Conservation (phyloP, 768 basidiomycete species). For the Hebeloma cylindrosporum region DNA sequence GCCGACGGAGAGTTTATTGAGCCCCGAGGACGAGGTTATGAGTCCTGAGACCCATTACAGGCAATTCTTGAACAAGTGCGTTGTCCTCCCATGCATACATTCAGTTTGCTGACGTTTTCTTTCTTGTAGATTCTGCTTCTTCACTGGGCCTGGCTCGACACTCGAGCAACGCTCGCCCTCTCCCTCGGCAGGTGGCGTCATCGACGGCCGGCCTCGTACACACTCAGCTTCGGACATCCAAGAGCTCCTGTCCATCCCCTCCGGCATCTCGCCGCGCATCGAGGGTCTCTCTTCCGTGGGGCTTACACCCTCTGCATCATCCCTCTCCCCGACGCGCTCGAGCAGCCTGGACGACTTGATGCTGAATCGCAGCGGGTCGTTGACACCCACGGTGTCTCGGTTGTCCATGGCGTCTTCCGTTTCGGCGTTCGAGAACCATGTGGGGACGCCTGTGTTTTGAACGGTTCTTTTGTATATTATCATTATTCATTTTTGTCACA, state of each 20-base stretch:
- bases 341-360: constrained; percentile 26
- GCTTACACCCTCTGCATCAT: too few relatives aligned
- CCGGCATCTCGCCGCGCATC: constrained; percentile 33
- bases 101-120: not conserved
- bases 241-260: constrained; percentile 45
- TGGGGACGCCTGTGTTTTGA: constrained; percentile 15
- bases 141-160: constrained; percentile 54
- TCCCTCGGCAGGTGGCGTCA: constrained; percentile 1
- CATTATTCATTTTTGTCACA: too few relatives aligned
- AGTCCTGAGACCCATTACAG: constrained; percentile 50
- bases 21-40: constrained; percentile 12
- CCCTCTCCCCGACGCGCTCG: constrained; percentile 27
- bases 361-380: constrained; percentile 20
- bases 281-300: too few relatives aligned
- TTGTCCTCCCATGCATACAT: constrained; percentile 12
- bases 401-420: constrained; percentile 15
- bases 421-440: constrained; percentile 6
- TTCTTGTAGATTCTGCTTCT: constrained; percentile 72
- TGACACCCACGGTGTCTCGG: constrained; percentile 26
- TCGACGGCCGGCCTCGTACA: constrained; percentile 30
- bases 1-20: constrained; percentile 35
- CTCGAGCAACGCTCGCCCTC: constrained; percentile 13
- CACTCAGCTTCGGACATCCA: constrained; percentile 58
- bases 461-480: too few relatives aligned
- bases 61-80: constrained; percentile 65